Evolutionary conservation across 73 alveolate genomes (phyloP).

Genomic region (Stentor roeselii): DNA sequence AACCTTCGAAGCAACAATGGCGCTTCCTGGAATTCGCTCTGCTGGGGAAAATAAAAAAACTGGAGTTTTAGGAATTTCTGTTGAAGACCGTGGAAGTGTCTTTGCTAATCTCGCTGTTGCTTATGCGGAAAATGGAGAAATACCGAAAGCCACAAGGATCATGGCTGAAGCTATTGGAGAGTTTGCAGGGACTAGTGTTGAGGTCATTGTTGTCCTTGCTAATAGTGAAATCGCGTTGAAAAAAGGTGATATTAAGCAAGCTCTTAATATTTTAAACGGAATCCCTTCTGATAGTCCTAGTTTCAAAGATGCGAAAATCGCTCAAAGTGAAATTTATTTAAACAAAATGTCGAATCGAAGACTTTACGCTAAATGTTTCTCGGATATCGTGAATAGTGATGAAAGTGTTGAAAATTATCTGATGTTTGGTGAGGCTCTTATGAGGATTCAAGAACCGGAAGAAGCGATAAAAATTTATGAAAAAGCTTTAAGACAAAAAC

Average conservation of each 20-base stretch:
- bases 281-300: conserved; percentile 84
- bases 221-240: conserved; percentile 87
- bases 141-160: conserved; percentile 64
- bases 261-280: conserved; percentile 86
- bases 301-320: conserved; percentile 85
- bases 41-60: conserved; percentile 38
- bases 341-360: conserved; percentile 93
- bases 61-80: conserved; percentile 30
- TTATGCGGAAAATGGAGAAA: conserved; percentile 57
- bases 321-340: conserved; percentile 88
- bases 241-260: conserved; percentile 96
- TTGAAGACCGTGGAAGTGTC: conserved; percentile 74
- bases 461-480: conserved; percentile 91
- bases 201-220: conserved; percentile 75
- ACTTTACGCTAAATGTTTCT: conserved; percentile 91
- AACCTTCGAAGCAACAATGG: conserved; percentile 48
- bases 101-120: conserved; percentile 60
- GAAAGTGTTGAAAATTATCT: conserved; percentile 82
- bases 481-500: conserved; percentile 77
- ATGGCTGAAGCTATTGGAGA: conserved; percentile 80
- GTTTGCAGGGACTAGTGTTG: conserved; percentile 79
- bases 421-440: conserved; percentile 92
- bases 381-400: conserved; percentile 85
- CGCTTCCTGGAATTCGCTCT: conserved; percentile 60
- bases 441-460: conserved; percentile 98